phyloP scores from a whole-genome alignment of 2,329 filamentous ascomycete genomes.

The Diaporthe amygdali region DNA sequence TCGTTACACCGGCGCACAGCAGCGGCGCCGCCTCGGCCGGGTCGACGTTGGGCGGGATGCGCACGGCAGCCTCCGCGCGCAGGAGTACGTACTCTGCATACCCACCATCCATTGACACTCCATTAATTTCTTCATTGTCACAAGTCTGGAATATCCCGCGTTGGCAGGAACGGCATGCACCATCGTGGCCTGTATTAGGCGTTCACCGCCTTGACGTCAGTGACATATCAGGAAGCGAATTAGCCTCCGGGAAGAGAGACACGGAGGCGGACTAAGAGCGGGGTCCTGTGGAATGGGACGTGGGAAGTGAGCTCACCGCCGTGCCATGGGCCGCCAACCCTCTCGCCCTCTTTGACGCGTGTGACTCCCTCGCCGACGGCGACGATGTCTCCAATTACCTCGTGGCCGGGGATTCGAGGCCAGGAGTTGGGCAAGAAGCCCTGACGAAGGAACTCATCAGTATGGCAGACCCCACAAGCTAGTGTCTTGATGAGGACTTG shows the following conservation, averaged over 20 bases:
- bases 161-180: conserved; percentile 66
- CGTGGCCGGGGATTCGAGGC: conserved; percentile 72
- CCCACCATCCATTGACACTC: conserved; percentile 69
- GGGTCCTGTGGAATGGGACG: background rate
- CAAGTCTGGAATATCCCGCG: conserved; percentile 73
- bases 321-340: conserved; percentile 73
- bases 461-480: conserved; percentile 75
- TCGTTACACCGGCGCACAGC: conserved; percentile 69
- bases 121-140: conserved; percentile 66
- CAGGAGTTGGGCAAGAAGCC: conserved; percentile 61
- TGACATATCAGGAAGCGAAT: background rate
- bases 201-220: background rate
- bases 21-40: conserved; percentile 62
- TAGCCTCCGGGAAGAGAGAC: background rate
- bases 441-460: conserved; percentile 54
- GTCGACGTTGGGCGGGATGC: conserved; percentile 57
- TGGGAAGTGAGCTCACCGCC: conserved; percentile 53
- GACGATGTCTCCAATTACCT: conserved; percentile 71
- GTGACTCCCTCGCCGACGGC: conserved; percentile 62
- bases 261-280: no score
- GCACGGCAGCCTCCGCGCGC: conserved; percentile 64
- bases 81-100: conserved; percentile 69
- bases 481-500: conserved; percentile 74
- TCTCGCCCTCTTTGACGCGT: conserved; percentile 66
- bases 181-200: conserved; percentile 57